Evolutionary conservation across 2,329 filamentous ascomycete species (phyloP), one percentile per base, ranked within the genome.

Genomic region (Teratosphaeria zuluensis): DNA sequence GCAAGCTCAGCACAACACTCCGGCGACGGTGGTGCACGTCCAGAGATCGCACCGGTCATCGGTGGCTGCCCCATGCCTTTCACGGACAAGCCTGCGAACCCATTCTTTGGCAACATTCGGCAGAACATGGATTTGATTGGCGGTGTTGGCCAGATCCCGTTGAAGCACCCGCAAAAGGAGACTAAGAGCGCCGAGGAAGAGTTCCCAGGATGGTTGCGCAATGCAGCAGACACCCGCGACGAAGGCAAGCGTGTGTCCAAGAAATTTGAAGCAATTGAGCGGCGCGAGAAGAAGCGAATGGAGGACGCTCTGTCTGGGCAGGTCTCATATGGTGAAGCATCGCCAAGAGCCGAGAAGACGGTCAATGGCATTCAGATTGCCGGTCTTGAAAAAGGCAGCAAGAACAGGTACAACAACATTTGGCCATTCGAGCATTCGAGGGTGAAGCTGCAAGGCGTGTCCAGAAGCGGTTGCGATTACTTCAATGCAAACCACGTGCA

Each of bases 381-480:
- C 0, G 94, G 94, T 7, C 88, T 99, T 32, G 94, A 99, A 69
- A 94, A 96, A 72, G 94, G 94, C 7, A 84, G 81, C 19, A 97
- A 97, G 77, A 99, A 99, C 67, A 84, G 94, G 8, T 99, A 99
- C 77, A 97, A 96, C 76, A 95, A 96, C 66, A 96, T 97, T 58
- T 86, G 95, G 75, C 94, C 94, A 0, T 99, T 95, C 70, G 92
- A 97, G 69, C 94, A 99, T 73, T 86, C 90, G 2, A 81, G 94
- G 60, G 94, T 99, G 57, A 90, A 84, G 64, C 75, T 99, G 53
- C 81, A 88, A 64, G 83, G 84, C 51, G 83, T 87, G 38, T 76
- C 81, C 0, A 77, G 81, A 1, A 87, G 86, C 12, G 80, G 79
- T 24, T 96, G 92, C 72, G 94, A 99, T 72, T 99, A 99, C 69